These are phyloP conservation scores for Pulicaria dysenterica DNA, from an alignment of 129 eudicot species.

Conservation along the genomic window DNA sequence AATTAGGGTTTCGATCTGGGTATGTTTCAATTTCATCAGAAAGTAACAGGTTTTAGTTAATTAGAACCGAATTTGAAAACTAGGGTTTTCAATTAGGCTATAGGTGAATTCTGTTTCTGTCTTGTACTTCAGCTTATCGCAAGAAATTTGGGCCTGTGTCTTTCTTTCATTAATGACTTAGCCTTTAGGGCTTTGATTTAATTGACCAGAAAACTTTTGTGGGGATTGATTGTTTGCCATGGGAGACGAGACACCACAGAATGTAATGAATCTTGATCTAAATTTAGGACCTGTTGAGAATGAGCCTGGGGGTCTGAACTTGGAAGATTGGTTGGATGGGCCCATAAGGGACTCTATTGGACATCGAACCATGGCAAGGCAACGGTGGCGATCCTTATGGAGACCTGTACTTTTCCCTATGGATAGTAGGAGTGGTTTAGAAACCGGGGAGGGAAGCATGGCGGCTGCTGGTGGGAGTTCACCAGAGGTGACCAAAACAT, in stretches of 20 bases:
- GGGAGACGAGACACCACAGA: conserved; percentile 57
- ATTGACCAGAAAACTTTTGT: conserved; percentile 8
- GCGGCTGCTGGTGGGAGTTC: conserved; percentile 43
- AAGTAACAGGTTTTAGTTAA: not conserved
- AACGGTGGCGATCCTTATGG: conserved; percentile 64
- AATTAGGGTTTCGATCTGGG: conserved; percentile 26
- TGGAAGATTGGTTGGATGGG: conserved; percentile 68
- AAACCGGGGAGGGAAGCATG: conserved; percentile 83
- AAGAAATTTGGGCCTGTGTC: conserved; percentile 4
- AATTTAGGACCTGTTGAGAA: conserved; percentile 76
- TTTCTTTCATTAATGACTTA: conserved; percentile 23
- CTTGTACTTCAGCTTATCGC: not conserved
- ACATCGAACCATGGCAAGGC: conserved; percentile 46
- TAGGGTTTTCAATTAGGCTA: conserved; percentile 11
- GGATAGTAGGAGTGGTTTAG: conserved; percentile 49
- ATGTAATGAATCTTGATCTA: conserved; percentile 80
- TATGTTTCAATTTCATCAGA: conserved; percentile 3
- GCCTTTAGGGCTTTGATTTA: conserved; percentile 28
- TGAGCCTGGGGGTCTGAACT: conserved; percentile 54
- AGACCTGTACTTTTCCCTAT: conserved; percentile 43
- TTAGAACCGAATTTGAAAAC: not conserved
- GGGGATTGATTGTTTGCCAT: conserved; percentile 32
- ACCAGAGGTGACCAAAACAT: conserved; percentile 41
- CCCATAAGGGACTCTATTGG: conserved; percentile 50
- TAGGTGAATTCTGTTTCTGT: not conserved